Conservation (phyloP, 495 filamentous ascomycete genomes). For the Xylaria nigripes region DNA sequence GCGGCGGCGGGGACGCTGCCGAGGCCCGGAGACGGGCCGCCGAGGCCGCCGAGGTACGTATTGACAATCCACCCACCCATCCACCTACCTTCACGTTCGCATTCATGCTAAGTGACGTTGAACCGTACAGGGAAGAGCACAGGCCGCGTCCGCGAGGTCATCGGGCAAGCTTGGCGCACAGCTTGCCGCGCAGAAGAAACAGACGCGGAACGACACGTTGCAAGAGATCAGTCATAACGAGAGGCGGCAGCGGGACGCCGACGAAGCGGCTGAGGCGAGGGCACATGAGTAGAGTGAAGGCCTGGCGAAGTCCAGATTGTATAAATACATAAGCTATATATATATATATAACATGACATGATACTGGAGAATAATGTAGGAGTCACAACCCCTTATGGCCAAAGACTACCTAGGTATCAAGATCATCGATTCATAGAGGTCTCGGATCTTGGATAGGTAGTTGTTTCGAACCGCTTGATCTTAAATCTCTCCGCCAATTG, state of each 20-base stretch:
- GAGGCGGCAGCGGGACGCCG: slow-evolving; percentile 49
- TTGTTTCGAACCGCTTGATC: too few relatives aligned
- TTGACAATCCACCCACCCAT: background rate
- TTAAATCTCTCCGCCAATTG: too few relatives aligned
- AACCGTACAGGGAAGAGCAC: slow-evolving; percentile 36
- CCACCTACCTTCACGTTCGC: background rate
- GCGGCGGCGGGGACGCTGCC: slow-evolving; percentile 30
- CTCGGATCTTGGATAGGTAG: too few relatives aligned
- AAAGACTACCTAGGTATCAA: background rate
- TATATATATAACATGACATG: background rate
- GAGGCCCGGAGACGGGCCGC: slow-evolving; percentile 56
- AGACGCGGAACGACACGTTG: slow-evolving; percentile 53
- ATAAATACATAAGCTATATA: too few relatives aligned
- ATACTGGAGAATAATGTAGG: background rate
- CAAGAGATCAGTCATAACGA: slow-evolving; percentile 49
- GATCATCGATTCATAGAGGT: too few relatives aligned
- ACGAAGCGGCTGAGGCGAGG: slow-evolving; percentile 42
- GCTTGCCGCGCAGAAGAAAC: slow-evolving; percentile 56
- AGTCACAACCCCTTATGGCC: background rate
- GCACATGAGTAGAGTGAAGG: slow-evolving; percentile 38
- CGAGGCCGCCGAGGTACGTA: slow-evolving; percentile 58
- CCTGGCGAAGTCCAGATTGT: background rate
- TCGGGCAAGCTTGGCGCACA: slow-evolving; percentile 55
- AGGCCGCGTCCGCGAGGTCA: slow-evolving; percentile 26
- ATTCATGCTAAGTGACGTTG: background rate